Evolutionary conservation across 352 stramenopile genomes (phyloP), one percentile per base, ranked within the genome.

Genomic region (Plasmopara muralis): DNA sequence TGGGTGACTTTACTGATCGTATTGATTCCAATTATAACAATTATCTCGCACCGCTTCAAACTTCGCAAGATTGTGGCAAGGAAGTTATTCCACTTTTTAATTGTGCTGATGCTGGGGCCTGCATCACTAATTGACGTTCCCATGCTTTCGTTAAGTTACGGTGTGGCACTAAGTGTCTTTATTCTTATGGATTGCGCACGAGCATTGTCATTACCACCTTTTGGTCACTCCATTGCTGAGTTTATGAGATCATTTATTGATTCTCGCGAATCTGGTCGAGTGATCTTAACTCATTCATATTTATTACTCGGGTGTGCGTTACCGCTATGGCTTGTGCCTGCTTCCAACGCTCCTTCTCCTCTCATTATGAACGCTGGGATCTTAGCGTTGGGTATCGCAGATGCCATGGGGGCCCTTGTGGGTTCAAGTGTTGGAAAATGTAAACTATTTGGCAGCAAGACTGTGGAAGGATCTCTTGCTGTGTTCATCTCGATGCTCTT

Each of bases 1-100:
- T 92, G 82, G 82, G 9, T 73, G 1, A 47, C 43, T 13, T 75
- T 76, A 39, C 64, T 89, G 9, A 40, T 64, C 9, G 34, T 87
- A 4, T 69, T 84, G 31, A 60, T 92, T 35, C 78, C 81, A 14
- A 50, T 77, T 3, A 85, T 85, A 43, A 62, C 70, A 2, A 16
- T 74, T 42, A 46, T 85, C 14, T 66, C 64, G 3, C 46, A 53
- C 0, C 53, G 28, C 15, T 70, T 83, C 9, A 50, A 41, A 6
- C 58, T 93, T 5, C 74, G 68, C 13, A 77, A 81, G 29, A 93
- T 93, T 53, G 65, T 93, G 25, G 74, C 83, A 15, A 62, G 80
- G 43, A 93, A 93, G 57, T 63, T 91, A 4, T 93, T 90, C 50
- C 83, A 93, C 55, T 44, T 79, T n/a, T 74, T 90, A 8, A 74